phyloP scores from a whole-genome alignment of 176 grass and related monocot species.

The Oryza punctata region DNA sequence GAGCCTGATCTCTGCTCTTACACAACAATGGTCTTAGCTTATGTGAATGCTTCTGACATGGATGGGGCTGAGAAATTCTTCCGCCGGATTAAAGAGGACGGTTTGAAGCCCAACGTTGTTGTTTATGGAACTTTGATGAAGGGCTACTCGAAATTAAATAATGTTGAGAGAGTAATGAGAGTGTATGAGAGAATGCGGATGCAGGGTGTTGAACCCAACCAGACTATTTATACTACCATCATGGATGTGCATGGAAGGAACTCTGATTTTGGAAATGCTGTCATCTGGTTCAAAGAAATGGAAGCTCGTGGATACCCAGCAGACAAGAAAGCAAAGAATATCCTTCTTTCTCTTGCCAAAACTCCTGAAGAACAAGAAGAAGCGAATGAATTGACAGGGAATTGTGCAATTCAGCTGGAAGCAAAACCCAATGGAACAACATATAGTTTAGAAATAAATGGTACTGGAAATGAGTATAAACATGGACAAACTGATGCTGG shows the following conservation, averaged over 20 bases:
- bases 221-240: constrained; percentile 82
- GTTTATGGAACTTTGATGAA: constrained; percentile 96
- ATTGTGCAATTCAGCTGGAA: constrained; percentile 49
- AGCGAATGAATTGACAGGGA: constrained; percentile 70
- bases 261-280: constrained; percentile 81
- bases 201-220: constrained; percentile 86
- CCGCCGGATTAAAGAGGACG: constrained; percentile 89
- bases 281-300: constrained; percentile 91
- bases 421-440: constrained; percentile 18
- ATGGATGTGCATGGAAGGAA: constrained; percentile 89
- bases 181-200: constrained; percentile 87
- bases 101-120: constrained; percentile 87
- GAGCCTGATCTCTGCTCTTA: constrained; percentile 92
- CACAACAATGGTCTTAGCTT: constrained; percentile 89
- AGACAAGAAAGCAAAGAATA: constrained; percentile 87
- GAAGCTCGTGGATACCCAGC: constrained; percentile 57
- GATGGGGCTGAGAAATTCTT: constrained; percentile 86
- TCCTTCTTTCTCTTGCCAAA: constrained; percentile 75
- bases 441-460: constrained; percentile 20
- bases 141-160: constrained; percentile 84
- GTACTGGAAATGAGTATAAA: constrained; percentile 24
- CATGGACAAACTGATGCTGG: constrained; percentile 33
- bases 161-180: constrained; percentile 77
- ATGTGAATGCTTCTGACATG: constrained; percentile 96
- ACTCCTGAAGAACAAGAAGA: constrained; percentile 72